Conservation (phyloP, 2,329 filamentous ascomycete genomes). For the Colletotrichum horii region DNA sequence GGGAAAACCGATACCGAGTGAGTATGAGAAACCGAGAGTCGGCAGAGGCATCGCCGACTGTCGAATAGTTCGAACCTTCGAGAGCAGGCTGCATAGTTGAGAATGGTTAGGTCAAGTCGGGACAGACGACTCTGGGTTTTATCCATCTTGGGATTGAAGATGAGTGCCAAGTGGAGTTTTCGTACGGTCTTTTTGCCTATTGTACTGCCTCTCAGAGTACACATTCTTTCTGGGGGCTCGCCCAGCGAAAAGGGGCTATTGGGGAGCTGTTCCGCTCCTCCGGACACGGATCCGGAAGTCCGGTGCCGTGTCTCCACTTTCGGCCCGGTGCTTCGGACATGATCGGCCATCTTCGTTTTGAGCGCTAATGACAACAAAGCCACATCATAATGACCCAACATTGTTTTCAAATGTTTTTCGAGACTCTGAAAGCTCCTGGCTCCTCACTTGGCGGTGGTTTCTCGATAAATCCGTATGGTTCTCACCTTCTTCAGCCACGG, state of each 20-base stretch:
- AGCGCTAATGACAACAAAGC: accelerated
- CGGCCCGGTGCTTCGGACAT: not conserved
- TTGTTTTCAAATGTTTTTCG: accelerated
- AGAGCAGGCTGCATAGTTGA: not conserved
- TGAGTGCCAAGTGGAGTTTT: not conserved
- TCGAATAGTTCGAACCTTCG: not conserved
- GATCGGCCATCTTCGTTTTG: not conserved
- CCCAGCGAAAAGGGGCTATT: not conserved
- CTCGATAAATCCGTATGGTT: not conserved
- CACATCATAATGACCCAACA: accelerated
- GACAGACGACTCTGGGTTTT: accelerated
- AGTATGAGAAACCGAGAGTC: not conserved
- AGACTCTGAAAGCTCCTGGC: accelerated
- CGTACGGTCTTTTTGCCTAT: no score
- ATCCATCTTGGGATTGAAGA: not conserved
- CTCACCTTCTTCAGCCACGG: accelerated
- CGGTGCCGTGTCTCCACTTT: not conserved
- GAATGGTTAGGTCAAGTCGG: not conserved
- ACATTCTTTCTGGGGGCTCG: no score
- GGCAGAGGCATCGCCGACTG: not conserved
- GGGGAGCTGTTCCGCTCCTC: accelerated
- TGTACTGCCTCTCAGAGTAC: no score
- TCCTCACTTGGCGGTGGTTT: accelerated
- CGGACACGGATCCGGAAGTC: not conserved
- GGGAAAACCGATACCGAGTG: not conserved